Evolutionary conservation across 176 grass and related monocot species (phyloP), one percentile per base, ranked within the genome.

Genomic region (Cymbopogon citratus): DNA sequence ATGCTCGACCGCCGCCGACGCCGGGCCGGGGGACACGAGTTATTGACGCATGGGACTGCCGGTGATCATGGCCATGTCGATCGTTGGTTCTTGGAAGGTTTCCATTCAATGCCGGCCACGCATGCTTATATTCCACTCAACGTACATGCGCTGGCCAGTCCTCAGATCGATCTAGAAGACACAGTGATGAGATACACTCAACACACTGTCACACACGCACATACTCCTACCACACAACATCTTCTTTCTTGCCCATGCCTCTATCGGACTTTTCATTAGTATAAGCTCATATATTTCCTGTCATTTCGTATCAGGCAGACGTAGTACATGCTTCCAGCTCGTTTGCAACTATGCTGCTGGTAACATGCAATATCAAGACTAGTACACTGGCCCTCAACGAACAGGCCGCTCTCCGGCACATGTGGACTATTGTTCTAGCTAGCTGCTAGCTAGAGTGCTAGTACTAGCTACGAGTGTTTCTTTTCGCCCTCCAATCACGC

Each of bases 361-460:
- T 78, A 79, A 74, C 86, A 84, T 79, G 81, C 81, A 61, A 27
- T 64, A 61, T 16, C 76, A 36, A 52, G 18, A 57, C 52, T 9
- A 74, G 26, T 45, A 4, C 9, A 9, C 5, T 3, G 45, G 36
- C 74, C 43, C 71, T 51, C 13, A 82, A 7, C 9, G 13, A 8
- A 72, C 61, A 38, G 51, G 65, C n/a, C n/a, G 31, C 23, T 45
- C 77, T 21, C 7, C 6, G 64, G 33, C 45, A 48, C 31, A 67
- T 35, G 19, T 21, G 7, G 64, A 36, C 64, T 36, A 11, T 1
- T 56, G 0, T 11, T 18, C 49, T 2, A 26, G 31, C 52, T 23
- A 7, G 16, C 31, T 19, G 19, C 51, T 61, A 40, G 19, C 51
- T 61, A 40, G 41, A 44, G 41, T 44, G 11, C 41, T 44, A 44